Evolutionary conservation across 2,329 filamentous ascomycete species (phyloP).

Genomic region (Phoma sp.): DNA sequence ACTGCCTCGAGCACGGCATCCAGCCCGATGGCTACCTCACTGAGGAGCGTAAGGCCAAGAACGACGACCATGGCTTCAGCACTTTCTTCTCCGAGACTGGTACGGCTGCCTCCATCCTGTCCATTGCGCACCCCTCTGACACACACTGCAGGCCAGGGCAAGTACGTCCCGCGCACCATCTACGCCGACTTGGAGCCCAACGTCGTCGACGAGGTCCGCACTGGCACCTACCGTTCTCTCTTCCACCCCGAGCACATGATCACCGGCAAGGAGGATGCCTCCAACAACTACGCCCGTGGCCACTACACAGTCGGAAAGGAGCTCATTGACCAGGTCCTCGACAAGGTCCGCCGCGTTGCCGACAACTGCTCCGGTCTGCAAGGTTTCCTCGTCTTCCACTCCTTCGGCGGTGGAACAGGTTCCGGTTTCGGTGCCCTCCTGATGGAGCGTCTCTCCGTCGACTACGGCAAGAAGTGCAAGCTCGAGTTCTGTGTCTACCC

Average conservation of each 20-base stretch:
- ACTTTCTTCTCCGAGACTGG: constrained; percentile 99
- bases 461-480: constrained; percentile 99
- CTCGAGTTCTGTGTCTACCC: constrained; percentile 99
- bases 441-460: constrained; percentile 98
- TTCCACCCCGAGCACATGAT: constrained; percentile 99
- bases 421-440: constrained; percentile 98
- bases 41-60: constrained; percentile 92
- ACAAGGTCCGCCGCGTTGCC: constrained; percentile 96
- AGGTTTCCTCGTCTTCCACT: constrained; percentile 99
- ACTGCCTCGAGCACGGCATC: constrained; percentile 99
- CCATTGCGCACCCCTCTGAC: constrained; percentile 33
- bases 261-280: constrained; percentile 99
- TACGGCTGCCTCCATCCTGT: constrained; percentile 58
- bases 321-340: constrained; percentile 95
- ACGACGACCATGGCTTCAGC: constrained; percentile 97
- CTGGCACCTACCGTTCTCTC: constrained; percentile 91
- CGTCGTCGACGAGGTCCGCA: constrained; percentile 98
- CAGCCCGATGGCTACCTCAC: constrained; percentile 99
- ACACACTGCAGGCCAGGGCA: constrained; percentile 80
- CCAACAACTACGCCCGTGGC: constrained; percentile 99
- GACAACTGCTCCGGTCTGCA: constrained; percentile 97
- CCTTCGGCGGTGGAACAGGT: constrained; percentile 97
- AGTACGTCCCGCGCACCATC: constrained; percentile 98
- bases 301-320: constrained; percentile 99
- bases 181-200: constrained; percentile 99